Percentiles rank a stretch among this genome's conserved stretches.
Conservation (phyloP, 345 rosid species). For the Populus alba region DNA sequence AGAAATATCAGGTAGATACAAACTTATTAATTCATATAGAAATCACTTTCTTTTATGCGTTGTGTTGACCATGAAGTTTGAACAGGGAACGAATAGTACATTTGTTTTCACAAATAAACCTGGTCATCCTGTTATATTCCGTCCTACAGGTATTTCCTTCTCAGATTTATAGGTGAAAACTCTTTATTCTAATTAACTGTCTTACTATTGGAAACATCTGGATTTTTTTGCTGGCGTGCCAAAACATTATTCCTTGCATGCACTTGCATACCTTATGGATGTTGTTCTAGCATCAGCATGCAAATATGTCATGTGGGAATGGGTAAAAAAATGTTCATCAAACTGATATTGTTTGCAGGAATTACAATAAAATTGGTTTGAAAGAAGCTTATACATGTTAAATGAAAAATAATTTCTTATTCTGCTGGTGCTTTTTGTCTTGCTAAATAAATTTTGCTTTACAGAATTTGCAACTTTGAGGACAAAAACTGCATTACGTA, state of each 20-base stretch:
- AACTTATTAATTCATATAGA: conserved; percentile 5
- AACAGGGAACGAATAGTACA: conserved; percentile 82
- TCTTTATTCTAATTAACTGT: not conserved
- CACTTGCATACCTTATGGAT: not conserved
- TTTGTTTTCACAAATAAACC: conserved; percentile 81
- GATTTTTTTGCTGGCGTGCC: not conserved
- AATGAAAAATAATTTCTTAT: not conserved
- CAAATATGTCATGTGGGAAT: not conserved
- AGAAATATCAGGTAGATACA: conserved; percentile 73
- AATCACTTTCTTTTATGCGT: not conserved
- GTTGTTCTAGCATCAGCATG: not conserved
- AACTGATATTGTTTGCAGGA: not conserved
- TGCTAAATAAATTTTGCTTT: not conserved
- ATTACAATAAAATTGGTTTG: not conserved
- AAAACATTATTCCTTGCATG: not conserved
- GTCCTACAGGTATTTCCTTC: conserved; percentile 66
- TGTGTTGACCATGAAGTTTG: conserved; percentile 23
- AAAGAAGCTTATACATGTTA: not conserved
- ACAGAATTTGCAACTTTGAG: not conserved
- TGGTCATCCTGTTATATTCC: conserved; percentile 63
- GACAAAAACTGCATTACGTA: not conserved
- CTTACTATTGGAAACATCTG: not conserved
- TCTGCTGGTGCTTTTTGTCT: not conserved
- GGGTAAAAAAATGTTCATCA: not conserved
- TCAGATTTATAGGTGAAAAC: not conserved